Evolutionary conservation across 176 grass and related monocot species (phyloP), one percentile per base, ranked within the genome.

Genomic region (Juncus inflexus): DNA sequence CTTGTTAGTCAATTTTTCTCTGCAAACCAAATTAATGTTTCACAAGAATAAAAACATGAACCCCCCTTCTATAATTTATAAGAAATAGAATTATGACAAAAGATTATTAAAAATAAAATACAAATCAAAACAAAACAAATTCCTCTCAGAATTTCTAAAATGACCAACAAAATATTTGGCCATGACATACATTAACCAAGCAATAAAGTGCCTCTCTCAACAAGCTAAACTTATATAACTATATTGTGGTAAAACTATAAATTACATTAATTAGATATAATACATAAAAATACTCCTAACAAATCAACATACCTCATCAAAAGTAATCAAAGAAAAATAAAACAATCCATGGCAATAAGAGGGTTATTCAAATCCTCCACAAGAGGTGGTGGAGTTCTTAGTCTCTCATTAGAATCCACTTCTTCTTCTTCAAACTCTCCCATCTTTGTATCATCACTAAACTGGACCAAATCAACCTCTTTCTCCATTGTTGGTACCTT

Each of bases 291-390:
- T 52, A 55, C 19, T 52, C 50, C 49, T 54, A 35, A 38, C 43
- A 64, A 68, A 45, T 13, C 12, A 41, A 45, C 67, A 60, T 49
- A 71, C 53, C 67, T 59, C 28, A 71, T 41, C 12, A 57, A 43
- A 42, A 71, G 19, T 36, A 58, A 15, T 70, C 13, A 71, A 43
- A 71, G 54, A 35, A 71, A 71, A 47, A 71, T 71, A 42, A 71
- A 71, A 37, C 67, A 71, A 71, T 71, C 67, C 67, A 71, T 71
- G 54, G 54, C 67, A 57, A 71, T 71, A 4, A 71, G 67, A 71
- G 67, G 67, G 38, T 71, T 71, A 59, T 71, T 71, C 67, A 71
- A 71, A 71, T 71, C 67, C 54, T 71, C 67, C 16, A 67, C 47
- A 67, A 70, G 52, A 58, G 15, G 54, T 42, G 67, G 66, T 10